Percentiles rank a stretch among this genome's conserved stretches.
phyloP scores from a whole-genome alignment of 1,284 basidiomycete genomes.

The Cystobasidium slooffiae region DNA sequence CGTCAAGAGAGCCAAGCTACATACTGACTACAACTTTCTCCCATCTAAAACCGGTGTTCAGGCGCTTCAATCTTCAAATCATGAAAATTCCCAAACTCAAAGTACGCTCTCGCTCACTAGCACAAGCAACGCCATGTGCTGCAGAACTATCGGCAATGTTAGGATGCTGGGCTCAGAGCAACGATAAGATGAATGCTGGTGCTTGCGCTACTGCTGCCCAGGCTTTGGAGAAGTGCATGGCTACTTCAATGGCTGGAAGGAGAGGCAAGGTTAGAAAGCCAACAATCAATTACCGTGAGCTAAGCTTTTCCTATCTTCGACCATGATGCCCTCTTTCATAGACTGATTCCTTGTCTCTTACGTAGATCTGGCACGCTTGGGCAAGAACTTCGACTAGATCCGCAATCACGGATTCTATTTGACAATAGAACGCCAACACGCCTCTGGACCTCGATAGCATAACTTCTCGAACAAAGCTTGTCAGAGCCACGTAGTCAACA shows the following conservation, averaged over 20 bases:
- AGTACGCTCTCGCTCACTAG: conserved; percentile 76
- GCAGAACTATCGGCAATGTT: conserved; percentile 80
- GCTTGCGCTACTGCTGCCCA: conserved; percentile 72
- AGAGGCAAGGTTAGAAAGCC: conserved; percentile 43
- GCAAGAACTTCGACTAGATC: conserved; percentile 41
- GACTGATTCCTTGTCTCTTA: background rate
- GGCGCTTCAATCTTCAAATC: background rate
- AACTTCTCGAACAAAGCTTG: no score
- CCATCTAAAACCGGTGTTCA: no score
- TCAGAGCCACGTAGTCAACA: no score
- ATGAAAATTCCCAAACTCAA: conserved; percentile 78
- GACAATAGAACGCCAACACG: background rate
- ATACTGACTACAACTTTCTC: no score
- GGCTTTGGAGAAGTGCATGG: conserved; percentile 80
- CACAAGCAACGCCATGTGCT: conserved; percentile 69
- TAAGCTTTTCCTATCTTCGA: background rate
- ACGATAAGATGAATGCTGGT: conserved; percentile 68
- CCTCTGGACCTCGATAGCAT: background rate
- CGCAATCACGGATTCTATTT: background rate
- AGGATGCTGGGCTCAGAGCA: conserved; percentile 85
- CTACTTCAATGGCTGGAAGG: conserved; percentile 28
- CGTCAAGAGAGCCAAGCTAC: no score
- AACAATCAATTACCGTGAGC: conserved; percentile 44
- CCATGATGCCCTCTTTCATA: background rate
- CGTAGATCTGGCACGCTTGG: conserved; percentile 41